Conservation (phyloP, 352 stramenopile genomes). For the Pythium rishiriense region DNA sequence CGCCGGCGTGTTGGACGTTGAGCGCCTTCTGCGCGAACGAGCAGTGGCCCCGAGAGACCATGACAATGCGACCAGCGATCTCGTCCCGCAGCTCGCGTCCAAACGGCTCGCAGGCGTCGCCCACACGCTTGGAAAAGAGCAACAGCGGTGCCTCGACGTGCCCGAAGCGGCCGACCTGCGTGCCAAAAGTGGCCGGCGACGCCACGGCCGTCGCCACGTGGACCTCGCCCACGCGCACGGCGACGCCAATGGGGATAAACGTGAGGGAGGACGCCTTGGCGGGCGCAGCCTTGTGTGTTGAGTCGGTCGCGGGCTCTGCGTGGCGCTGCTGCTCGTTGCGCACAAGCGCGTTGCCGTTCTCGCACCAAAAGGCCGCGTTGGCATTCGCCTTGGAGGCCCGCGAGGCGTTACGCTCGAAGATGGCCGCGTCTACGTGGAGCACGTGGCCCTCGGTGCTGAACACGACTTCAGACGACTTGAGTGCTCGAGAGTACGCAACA, state of each 20-base stretch:
- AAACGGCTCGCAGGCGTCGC: conserved; percentile 50
- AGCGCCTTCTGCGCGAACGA: conserved; percentile 80
- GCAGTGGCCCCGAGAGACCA: conserved; percentile 70
- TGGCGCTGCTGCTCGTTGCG: conserved; percentile 30
- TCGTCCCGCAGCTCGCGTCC: conserved; percentile 8
- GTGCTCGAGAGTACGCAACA: conserved; percentile 27
- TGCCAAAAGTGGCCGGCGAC: conserved; percentile 66
- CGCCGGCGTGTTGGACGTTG: conserved; percentile 57
- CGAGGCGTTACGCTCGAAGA: conserved; percentile 43
- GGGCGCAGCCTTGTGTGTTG: background rate
- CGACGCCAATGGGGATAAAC: conserved; percentile 51
- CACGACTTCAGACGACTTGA: conserved; percentile 71
- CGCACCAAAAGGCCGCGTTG: conserved; percentile 31
- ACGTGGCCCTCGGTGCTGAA: conserved; percentile 87
- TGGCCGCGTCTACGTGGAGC: conserved; percentile 54
- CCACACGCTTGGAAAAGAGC: conserved; percentile 41
- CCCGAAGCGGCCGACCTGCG: conserved; percentile 38
- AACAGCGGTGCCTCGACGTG: conserved; percentile 61
- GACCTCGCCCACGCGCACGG: conserved; percentile 52
- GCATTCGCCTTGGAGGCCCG: background rate
- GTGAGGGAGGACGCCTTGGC: conserved; percentile 5
- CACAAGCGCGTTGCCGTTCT: conserved; percentile 54
- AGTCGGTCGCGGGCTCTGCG: background rate
- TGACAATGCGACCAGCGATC: conserved; percentile 61
- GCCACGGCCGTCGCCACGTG: conserved; percentile 72